Conservation (phyloP, 331 rosid genomes). For the Ulmus americana region DNA sequence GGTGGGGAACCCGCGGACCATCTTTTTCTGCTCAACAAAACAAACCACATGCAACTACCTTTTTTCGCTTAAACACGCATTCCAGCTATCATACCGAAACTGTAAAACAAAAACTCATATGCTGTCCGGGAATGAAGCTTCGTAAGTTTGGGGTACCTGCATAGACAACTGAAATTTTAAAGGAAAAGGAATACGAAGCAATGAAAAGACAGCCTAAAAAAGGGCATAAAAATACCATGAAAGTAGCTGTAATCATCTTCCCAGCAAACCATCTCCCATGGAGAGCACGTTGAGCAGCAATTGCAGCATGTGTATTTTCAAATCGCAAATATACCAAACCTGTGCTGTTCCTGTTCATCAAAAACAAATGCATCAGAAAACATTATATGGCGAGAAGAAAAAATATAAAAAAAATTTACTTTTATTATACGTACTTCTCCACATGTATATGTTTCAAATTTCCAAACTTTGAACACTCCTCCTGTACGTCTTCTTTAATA, state of each 20-base stretch:
- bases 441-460: constrained; percentile 59
- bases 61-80: constrained; percentile 5
- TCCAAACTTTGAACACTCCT: constrained; percentile 85
- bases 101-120: constrained; percentile 15
- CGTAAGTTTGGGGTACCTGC: constrained; percentile 64
- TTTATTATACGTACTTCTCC: constrained; percentile 61
- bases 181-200: constrained; percentile 2
- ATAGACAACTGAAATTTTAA: constrained; percentile 17
- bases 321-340: constrained; percentile 72
- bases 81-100: background rate
- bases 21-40: background rate
- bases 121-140: constrained; percentile 56
- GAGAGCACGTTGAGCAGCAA: constrained; percentile 66
- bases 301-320: constrained; percentile 59
- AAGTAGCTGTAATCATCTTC: constrained; percentile 85
- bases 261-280: constrained; percentile 99
- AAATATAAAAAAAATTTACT: background rate
- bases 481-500: constrained; percentile 84
- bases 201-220: background rate
- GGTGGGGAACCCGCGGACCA: background rate
- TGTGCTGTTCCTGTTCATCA: constrained; percentile 58
- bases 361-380: background rate
- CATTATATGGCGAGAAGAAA: background rate
- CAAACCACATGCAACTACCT: background rate
- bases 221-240: constrained; percentile 39